phyloP scores from a whole-genome alignment of 2,329 filamentous ascomycete species.

The Fusarium xyrophilum region DNA sequence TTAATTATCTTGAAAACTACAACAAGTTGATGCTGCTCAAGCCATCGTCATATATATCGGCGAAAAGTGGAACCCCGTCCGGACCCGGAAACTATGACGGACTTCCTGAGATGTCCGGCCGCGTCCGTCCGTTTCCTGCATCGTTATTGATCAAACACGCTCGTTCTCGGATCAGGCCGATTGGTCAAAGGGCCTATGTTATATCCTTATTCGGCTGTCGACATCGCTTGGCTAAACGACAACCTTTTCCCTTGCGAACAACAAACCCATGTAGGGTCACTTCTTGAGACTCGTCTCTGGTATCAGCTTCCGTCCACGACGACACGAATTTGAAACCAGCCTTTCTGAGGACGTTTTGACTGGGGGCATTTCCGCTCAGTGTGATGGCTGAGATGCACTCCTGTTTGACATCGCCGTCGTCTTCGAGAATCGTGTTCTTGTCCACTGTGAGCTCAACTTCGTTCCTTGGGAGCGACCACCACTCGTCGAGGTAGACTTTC shows the following conservation, averaged over 20 bases:
- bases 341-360: slow-evolving; percentile 64
- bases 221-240: not conserved
- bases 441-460: slow-evolving; percentile 55
- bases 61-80: slow-evolving; percentile 25
- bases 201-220: slow-evolving; percentile 6
- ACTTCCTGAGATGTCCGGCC: slow-evolving; percentile 34
- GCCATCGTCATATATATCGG: slow-evolving; percentile 1
- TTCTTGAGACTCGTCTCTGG: slow-evolving; percentile 17
- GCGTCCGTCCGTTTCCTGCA: slow-evolving; percentile 4
- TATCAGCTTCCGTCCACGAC: slow-evolving; percentile 46
- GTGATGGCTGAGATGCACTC: slow-evolving; percentile 58
- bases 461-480: slow-evolving; percentile 57
- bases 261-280: slow-evolving; percentile 40
- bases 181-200: slow-evolving; percentile 5
- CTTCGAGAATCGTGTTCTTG: slow-evolving; percentile 45
- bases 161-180: slow-evolving; percentile 5
- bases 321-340: slow-evolving; percentile 59
- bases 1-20: not conserved
- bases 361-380: slow-evolving; percentile 57
- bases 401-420: slow-evolving; percentile 41
- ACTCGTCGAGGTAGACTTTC: slow-evolving; percentile 53
- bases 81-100: slow-evolving; percentile 31
- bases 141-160: not conserved
- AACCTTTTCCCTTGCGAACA: slow-evolving; percentile 12
- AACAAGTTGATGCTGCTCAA: not conserved